Base-by-base conservation (phyloP, 78 protist genomes). In the Speleostelium caveatum region DNA sequence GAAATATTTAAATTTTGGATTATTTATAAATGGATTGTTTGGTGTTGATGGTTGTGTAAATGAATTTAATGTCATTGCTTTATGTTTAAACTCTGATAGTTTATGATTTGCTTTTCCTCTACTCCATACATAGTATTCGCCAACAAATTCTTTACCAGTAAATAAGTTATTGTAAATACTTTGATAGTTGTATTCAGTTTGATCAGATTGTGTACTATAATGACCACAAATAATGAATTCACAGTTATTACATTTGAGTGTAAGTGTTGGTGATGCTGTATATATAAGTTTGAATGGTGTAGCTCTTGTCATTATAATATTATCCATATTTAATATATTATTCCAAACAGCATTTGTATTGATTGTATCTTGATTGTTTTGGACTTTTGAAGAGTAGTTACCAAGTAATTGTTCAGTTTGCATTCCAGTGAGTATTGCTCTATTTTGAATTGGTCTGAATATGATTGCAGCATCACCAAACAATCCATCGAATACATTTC, bases 391-490 rank as follows among this genome's bases (percentile, higher is more conserved):
- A 45, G 53, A 6, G 10, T 45, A 45, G 53, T 6, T 6, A 45
- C 53, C 53, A 10, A 14, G 10, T 45, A 45, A 45, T 14, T 6
- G 6, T 10, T 68, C 75, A 17, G 32, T 2, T 28, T 26, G 5
- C 10, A 68, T 41, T 26, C 75, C 75, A 16, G 59, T 19, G 0
- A 26, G 6, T 24, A 51, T 10, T 26, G 53, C 10, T 41, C 75
- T 36, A 7, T 41, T 35, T 68, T 68, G 75, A 24, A 68, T n/a
- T 36, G 75, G 75, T 41, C 24, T 68, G 4, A 41, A 12, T 41
- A 41, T 53, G 35, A 68, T 41, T 26, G 75, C 75, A 41, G 60
- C 75, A 42, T 58, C 75, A n/a, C 26, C 26, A 26, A 68, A 68
- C 6, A 19, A 14, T 26, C 75, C 75, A 41, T 68, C 75, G 26